Evolutionary conservation across 1,284 basidiomycete species (phyloP), one percentile per base, ranked within the genome.

Genomic region (Uromyces viciae-fabae): DNA sequence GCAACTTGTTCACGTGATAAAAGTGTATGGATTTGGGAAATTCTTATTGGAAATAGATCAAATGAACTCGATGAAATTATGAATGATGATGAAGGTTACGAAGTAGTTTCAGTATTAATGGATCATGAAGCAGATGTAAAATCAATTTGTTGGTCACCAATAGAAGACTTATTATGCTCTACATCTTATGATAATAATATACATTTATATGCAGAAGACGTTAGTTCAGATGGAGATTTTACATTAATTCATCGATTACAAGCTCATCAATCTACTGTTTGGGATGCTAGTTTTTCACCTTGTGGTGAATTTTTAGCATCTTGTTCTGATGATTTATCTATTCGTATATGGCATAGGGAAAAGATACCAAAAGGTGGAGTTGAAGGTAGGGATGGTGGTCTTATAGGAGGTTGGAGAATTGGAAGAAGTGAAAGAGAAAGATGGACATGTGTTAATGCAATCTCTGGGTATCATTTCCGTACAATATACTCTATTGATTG

Each of bases 21-120:
- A 87, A 94, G 93, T 19, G 95, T 99, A 0, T 99, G 97, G 97
- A 90, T 99, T 69, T 99, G 97, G 96, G 97, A 98, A 89, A 93
- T 66, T 42, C 69, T 81, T 62, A 46, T 62, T 74, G 42, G 72
- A 43, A 77, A 62, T 76, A 66, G 75, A 28, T 52, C 79, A 5
- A 83, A 94, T 93, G 92, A 0, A 91, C 93, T 83, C 93, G 94
- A 9, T 94, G 97, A 33, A 2, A 28, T 75, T 81, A 82, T 83
- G 0, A 81, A 83, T 36, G 83, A 83, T 33, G 83, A 83, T 83
- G 88, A 91, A n/a, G 95, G 97, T 84, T 98, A 97, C 83, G 96
- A 98, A 85, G 97, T 94, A 84, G 90, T 98, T 86, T 91, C 91
- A 33, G 97, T 99, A 52, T 88, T 98, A 84, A 98, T 99, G 94